Base-by-base conservation (phyloP, 257 asterid species). In the Scutellaria barbata region DNA sequence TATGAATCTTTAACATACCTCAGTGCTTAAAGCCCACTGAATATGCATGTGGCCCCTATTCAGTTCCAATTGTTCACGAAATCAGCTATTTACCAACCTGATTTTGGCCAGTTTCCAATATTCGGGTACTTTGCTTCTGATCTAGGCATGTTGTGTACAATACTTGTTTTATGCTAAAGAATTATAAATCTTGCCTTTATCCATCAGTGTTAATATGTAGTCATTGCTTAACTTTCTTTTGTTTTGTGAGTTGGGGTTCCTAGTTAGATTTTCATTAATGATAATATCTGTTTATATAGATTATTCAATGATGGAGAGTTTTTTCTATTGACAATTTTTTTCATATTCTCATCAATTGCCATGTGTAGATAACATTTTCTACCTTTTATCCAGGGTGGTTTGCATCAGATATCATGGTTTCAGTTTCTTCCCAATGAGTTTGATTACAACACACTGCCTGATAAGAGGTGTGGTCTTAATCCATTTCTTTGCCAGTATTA, bases 391-490 rank as follows among this genome's bases (percentile, higher is more conserved):
- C 88, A 95, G 99, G 98, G 97, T 43, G 98, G 98, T 74, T 87
- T 95, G 79, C 92, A 89, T 81, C 95, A 87, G 83, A 89, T 92
- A 86, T 95, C 99, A 30, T 95, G 99, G 99, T 95, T 95, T 86
- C 99, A 95, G 89, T 95, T 95, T 85, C 95, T 87, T 71, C 93
- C 99, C 30, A 80, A 78, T 64, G 98, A 95, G 79, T 82, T 85
- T 55, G 95, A 88, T 73, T 81, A 82, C 78, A 86, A 42, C 72
- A 61, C 87, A 10, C 79, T 85, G 60, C 76, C 93, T 72, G 96
- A 95, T 77, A 89, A 85, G 81, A 92, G 97, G 99, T 95, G 74
- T 68, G 83, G 48, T 79, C 35, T 65, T 51, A 60, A 62, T 48
- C 47, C 63, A 51, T 69, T 43, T 78, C 61, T 61, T 70, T 60